A percentile compares a stretch with the other conserved stretches of the same genome.
These are phyloP conservation scores for Neospora caninum DNA, from an alignment of 169 alveolate species.

Conservation along the genomic window DNA sequence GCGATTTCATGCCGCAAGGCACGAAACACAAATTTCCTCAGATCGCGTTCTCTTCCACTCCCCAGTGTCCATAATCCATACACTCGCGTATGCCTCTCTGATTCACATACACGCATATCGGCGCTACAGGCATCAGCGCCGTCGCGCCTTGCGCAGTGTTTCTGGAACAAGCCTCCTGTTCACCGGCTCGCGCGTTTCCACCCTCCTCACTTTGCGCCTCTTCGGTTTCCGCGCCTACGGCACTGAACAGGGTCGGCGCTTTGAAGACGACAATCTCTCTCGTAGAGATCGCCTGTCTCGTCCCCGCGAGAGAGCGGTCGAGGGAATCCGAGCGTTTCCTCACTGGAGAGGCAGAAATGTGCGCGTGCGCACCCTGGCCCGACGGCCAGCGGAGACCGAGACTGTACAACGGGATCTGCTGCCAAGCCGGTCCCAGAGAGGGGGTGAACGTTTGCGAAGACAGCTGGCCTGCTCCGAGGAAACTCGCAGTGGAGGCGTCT, in stretches of 20 bases:
- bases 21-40: no score
- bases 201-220: background rate
- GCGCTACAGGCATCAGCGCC: background rate
- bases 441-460: background rate
- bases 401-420: background rate
- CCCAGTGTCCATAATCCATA: no score
- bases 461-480: background rate
- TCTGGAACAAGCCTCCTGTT: background rate
- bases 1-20: no score
- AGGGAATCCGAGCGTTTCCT: background rate
- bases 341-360: no score
- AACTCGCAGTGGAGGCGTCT: no score
- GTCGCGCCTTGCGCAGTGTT: background rate
- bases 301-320: no score
- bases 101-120: background rate
- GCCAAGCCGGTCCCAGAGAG: constrained; percentile 2
- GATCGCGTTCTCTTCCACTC: no score
- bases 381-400: constrained; percentile 9
- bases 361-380: no score
- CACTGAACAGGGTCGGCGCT: background rate
- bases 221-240: background rate
- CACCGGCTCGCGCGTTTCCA: background rate
- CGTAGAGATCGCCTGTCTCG: background rate
- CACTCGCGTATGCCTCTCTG: background rate
- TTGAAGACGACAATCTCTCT: background rate